Evolutionary conservation across 2,329 filamentous ascomycete species (phyloP), one percentile per base, ranked within the genome.

Genomic region (Scortechinia acanthostroma): DNA sequence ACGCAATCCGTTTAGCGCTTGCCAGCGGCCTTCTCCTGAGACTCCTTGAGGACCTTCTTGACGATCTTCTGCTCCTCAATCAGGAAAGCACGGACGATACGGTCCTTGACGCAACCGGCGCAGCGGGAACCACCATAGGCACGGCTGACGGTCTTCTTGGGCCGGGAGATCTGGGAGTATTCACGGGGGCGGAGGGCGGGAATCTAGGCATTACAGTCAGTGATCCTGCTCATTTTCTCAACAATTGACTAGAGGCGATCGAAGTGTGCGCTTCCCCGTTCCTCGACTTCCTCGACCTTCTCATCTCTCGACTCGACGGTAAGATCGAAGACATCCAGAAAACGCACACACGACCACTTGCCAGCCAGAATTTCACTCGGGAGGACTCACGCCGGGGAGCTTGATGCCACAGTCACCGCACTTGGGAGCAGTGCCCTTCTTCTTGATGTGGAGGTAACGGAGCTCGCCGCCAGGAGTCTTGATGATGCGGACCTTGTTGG

Each of bases 41-140:
- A 82, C 81, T 97, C 91, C 87, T 96, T 96, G 70, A 97, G 83
- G 63, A 98, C 93, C 88, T 98, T 98, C 90, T 98, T 98, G 74
- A 98, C 93, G 63, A 98, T 97, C 88, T 98, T 98, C 82, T 98
- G 93, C 84, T 98, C 93, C 80, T 98, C 94, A 58, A 98, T 97
- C 70, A 98, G 77, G 86, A 98, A 98, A 54, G 93, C 93, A 61
- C 93, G 89, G 60, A 96, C 89, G 59, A 98, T 88, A 61, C 93
- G 87, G 79, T 98, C 93, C 73, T 91, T 91, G 60, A 98, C 93
- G 73, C 93, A 98, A 81, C 89, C 93, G 67, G 87, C 90, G 80
- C 93, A 98, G 82, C 93, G 88, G 63, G 91, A 96, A 66, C 93
- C 93, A 71, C 93, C 91, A 71, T 98, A 98, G 64, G 93, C 91